phyloP scores from a whole-genome alignment of 192 early-diverging fungal genomes.

The Coemansia brasiliensis region DNA sequence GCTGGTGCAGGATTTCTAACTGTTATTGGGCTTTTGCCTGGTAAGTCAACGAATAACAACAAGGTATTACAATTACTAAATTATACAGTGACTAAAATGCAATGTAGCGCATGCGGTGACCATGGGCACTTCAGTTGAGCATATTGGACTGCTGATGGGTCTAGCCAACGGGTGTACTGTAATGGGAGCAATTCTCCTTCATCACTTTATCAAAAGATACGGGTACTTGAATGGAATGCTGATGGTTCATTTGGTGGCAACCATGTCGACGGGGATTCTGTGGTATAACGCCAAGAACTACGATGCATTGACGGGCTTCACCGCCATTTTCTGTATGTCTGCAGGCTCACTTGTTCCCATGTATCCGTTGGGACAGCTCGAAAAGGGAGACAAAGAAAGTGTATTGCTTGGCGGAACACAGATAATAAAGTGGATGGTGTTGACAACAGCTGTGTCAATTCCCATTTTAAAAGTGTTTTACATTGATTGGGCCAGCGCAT shows the following conservation, averaged over 20 bases:
- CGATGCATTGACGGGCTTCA: conserved; percentile 36
- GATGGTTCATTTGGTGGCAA: conserved; percentile 32
- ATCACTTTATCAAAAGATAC: conserved; percentile 49
- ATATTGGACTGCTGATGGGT: conserved; percentile 48
- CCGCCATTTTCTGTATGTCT: conserved; percentile 39
- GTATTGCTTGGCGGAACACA: conserved; percentile 46
- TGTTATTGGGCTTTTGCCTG: conserved; percentile 46
- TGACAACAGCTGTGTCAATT: conserved; percentile 50
- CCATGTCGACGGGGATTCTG: conserved; percentile 22
- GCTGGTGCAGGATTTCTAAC: conserved; percentile 49
- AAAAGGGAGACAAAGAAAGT: conserved; percentile 47
- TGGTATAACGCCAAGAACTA: conserved; percentile 41
- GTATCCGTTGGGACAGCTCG: conserved; percentile 49
- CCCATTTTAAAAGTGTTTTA: conserved; percentile 51
- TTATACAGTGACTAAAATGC: not conserved
- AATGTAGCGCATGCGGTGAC: conserved; percentile 48
- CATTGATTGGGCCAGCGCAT: conserved; percentile 43
- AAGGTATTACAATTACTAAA: not conserved
- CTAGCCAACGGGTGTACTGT: conserved; percentile 47
- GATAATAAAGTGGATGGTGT: conserved; percentile 44
- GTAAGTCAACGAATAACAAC: conserved; percentile 20
- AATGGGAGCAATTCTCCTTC: conserved; percentile 42
- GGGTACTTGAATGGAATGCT: conserved; percentile 52
- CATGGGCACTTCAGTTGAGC: conserved; percentile 42
- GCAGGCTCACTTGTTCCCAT: conserved; percentile 52